Percentiles rank a stretch among this genome's conserved stretches.
Evolutionary conservation across 1,284 basidiomycete genomes (phyloP).

Genomic region (Calocybe gambosa): DNA sequence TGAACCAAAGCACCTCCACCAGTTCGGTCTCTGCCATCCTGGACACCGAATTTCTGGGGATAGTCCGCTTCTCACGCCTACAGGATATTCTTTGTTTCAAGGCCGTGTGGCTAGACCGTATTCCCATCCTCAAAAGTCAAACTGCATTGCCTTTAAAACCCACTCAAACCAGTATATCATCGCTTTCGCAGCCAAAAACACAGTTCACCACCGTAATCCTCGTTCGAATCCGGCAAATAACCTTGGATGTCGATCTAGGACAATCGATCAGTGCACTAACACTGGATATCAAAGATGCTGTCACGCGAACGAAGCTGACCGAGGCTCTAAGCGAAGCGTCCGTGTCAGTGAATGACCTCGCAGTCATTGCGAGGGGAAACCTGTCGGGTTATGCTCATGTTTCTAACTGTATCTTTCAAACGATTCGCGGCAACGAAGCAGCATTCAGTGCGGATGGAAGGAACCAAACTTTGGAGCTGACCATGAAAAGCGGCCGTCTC

Average conservation of each 20-base stretch:
- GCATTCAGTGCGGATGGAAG: conserved; percentile 25
- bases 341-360: conserved; percentile 58
- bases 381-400: conserved; percentile 67
- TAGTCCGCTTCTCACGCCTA: conserved; percentile 70
- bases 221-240: conserved; percentile 65
- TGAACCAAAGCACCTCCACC: conserved; percentile 29
- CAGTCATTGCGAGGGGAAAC: conserved; percentile 65
- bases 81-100: conserved; percentile 88
- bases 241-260: conserved; percentile 71
- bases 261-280: conserved; percentile 66
- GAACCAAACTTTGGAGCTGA: conserved; percentile 63
- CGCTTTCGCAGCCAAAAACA: conserved; percentile 28
- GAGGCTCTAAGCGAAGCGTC: conserved; percentile 56
- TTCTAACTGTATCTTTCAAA: conserved; percentile 72
- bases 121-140: conserved; percentile 62
- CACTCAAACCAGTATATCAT: conserved; percentile 18
- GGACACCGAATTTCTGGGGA: conserved; percentile 73
- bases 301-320: conserved; percentile 57
- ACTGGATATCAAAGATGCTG: conserved; percentile 56
- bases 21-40: conserved; percentile 65
- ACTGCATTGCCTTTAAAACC: conserved; percentile 21
- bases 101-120: conserved; percentile 84
- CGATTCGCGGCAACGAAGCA: conserved; percentile 51
- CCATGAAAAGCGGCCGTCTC: conserved; percentile 70
- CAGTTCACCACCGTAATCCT: conserved; percentile 56